Percentiles rank a stretch among this genome's conserved stretches.
These are phyloP conservation scores for Sarocladiaceae sp. DNA, from an alignment of 2,329 filamentous ascomycete species.

Conservation along the genomic window DNA sequence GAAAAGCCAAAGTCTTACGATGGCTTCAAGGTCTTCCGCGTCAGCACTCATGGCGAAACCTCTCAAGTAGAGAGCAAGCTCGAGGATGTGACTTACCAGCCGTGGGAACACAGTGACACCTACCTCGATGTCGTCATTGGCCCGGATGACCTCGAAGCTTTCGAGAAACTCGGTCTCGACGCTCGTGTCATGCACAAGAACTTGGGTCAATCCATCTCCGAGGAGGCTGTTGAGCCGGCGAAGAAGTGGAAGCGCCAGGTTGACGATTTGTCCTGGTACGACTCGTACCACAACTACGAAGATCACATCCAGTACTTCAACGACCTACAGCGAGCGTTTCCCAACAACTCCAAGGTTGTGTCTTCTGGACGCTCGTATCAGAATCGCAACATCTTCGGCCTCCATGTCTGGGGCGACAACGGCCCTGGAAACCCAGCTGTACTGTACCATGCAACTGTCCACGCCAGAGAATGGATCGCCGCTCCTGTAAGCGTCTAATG, in stretches of 20 bases:
- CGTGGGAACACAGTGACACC: slow-evolving; percentile 15
- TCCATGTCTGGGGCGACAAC: slow-evolving; percentile 41
- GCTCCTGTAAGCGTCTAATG: slow-evolving; percentile 45
- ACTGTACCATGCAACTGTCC: slow-evolving; percentile 44
- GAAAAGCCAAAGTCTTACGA: slow-evolving; percentile 15
- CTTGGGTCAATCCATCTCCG: slow-evolving; percentile 21
- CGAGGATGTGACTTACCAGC: slow-evolving; percentile 17
- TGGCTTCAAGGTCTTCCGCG: slow-evolving; percentile 33
- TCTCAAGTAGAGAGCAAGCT: slow-evolving; percentile 27
- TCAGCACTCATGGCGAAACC: slow-evolving; percentile 36
- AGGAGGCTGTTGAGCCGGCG: slow-evolving; percentile 17
- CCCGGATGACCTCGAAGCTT: slow-evolving; percentile 21
- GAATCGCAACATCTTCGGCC: slow-evolving; percentile 49
- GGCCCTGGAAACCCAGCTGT: slow-evolving; percentile 41
- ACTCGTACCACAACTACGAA: slow-evolving; percentile 43
- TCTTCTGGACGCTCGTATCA: slow-evolving; percentile 37
- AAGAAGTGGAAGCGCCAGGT: slow-evolving; percentile 17
- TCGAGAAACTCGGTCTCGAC: slow-evolving; percentile 24
- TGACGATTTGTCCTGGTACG: slow-evolving; percentile 36
- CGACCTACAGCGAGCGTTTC: slow-evolving; percentile 33
- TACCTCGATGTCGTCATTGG: slow-evolving; percentile 26
- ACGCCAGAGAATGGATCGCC: slow-evolving; percentile 50
- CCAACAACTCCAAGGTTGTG: slow-evolving; percentile 39
- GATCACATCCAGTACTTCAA: slow-evolving; percentile 41
- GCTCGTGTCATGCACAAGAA: slow-evolving; percentile 23